Base-by-base conservation (phyloP, 2,329 filamentous ascomycete species). In the Chaetomiaceae sp. region DNA sequence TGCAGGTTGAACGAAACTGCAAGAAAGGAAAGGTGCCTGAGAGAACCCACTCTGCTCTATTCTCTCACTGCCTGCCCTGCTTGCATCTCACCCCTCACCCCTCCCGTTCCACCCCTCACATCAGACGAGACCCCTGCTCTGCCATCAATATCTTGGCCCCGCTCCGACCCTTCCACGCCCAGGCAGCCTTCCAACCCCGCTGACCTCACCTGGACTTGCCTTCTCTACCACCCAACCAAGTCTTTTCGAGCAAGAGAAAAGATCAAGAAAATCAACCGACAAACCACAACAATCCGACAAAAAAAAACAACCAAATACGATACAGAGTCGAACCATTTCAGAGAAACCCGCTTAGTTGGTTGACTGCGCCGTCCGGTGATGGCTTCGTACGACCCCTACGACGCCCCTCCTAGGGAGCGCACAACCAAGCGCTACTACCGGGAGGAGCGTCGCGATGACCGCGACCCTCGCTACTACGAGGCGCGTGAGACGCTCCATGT, bases 341-440 rank as follows among this genome's bases (percentile, higher is more conserved):
- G 25, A 40, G 9, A 8, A n/a, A n/a, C 36, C n/a, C 20, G 29
- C 23, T 40, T 8, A 43, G 18, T 44, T 44, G 48, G 30, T 36
- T 38, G 18, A 14, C 36, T 20, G 46, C 20, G 37, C 53, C 41
- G 27, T 42, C 54, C 33, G 55, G 61, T 53, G 58, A 75, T 75
- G 72, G 70, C 71, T 51, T 71, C 73, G 61, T 82, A 82, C 73
- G 79, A 82, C 64, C 69, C 71, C 45, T 80, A 81, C 63, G 78
- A 81, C 48, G 59, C 65, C 63, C 60, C 65, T 51, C 16, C 61
- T 48, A 66, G 72, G 62, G 74, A 79, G 48, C 73, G 76, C 64
- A 72, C 71, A 70, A 61, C 62, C 13, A 59, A 75, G 56, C 75
- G 75, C 56, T 75, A 80, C 64, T 74, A 79, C 66, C 75, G 78